A percentile compares a stretch with the other conserved stretches of the same genome.
These are phyloP conservation scores for Aschersonia sp. DNA, from an alignment of 2,329 filamentous ascomycete genomes.

Conservation along the genomic window DNA sequence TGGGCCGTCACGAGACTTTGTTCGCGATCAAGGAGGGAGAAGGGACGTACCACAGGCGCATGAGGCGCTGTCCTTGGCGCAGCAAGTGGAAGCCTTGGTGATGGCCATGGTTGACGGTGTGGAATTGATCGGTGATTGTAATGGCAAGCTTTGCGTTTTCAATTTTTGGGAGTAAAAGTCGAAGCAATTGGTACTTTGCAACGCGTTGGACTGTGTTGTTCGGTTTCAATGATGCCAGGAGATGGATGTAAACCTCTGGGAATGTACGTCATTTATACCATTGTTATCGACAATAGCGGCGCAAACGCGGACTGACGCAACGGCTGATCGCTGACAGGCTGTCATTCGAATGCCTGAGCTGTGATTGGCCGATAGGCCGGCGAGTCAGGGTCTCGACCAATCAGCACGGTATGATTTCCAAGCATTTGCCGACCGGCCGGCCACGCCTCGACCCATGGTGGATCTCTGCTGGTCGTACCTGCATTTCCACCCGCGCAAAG, in stretches of 20 bases:
- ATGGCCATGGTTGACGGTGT: slow-evolving; percentile 14
- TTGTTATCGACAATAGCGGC: not conserved
- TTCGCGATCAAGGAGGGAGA: not conserved
- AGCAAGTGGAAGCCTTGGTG: slow-evolving; percentile 35
- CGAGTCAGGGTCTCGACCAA: slow-evolving; percentile 1
- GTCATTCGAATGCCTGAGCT: not conserved
- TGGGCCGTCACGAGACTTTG: not conserved
- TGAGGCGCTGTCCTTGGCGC: slow-evolving; percentile 34
- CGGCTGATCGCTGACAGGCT: not conserved
- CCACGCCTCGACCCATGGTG: not conserved
- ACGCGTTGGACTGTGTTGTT: not conserved
- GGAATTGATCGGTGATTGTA: too few relatives aligned
- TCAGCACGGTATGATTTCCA: slow-evolving; percentile 6
- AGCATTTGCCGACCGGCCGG: slow-evolving; percentile 3
- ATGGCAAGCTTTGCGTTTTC: not conserved
- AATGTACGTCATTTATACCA: not conserved
- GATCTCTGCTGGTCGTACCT: not conserved
- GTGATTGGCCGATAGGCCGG: slow-evolving; percentile 5
- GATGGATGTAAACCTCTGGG: not conserved
- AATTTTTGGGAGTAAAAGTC: not conserved
- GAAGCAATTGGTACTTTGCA: not conserved
- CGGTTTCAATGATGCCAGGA: not conserved
- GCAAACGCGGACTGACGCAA: not conserved
- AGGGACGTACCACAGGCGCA: slow-evolving; percentile 41
- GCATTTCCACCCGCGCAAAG: too few relatives aligned